Conservation (phyloP, 768 basidiomycete species). For the Exsudoporus frostii region DNA sequence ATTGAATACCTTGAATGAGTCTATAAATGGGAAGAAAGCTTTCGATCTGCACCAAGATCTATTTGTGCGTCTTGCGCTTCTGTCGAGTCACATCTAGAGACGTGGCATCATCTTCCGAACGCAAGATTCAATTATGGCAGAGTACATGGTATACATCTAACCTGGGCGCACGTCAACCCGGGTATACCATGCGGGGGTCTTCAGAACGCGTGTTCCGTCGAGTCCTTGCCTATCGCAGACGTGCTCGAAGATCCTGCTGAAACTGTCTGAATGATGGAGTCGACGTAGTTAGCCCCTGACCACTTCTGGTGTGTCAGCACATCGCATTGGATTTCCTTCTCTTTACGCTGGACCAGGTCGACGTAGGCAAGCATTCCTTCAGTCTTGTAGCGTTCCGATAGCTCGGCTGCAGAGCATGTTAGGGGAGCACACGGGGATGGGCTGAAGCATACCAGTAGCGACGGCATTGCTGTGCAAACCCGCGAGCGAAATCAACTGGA, state of each 20-base stretch:
- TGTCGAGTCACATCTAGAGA: not conserved
- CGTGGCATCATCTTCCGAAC: conserved; percentile 3
- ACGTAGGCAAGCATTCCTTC: conserved; percentile 95
- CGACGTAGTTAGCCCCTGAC: conserved; percentile 92
- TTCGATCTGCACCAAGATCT: conserved; percentile 16
- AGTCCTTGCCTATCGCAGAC: conserved; percentile 78
- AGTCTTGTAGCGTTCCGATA: conserved; percentile 73
- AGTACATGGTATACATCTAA: conserved; percentile 1
- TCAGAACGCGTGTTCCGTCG: conserved; percentile 84
- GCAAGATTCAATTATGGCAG: not conserved
- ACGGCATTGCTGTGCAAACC: conserved; percentile 86
- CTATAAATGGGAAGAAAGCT: not conserved
- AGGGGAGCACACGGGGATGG: not conserved
- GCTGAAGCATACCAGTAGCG: conserved; percentile 54
- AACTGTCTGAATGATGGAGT: conserved; percentile 78
- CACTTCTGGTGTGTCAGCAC: conserved; percentile 95
- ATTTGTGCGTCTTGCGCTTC: conserved; percentile 6
- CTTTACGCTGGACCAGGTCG: conserved; percentile 80
- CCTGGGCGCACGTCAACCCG: not conserved
- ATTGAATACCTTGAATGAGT: not conserved
- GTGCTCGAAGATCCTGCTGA: conserved; percentile 89
- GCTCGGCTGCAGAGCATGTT: conserved; percentile 52
- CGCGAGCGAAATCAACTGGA: conserved; percentile 86
- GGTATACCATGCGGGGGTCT: not conserved
- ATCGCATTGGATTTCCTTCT: conserved; percentile 85